A percentile compares a stretch with the other conserved stretches of the same genome.
phyloP scores from a whole-genome alignment of 352 stramenopile genomes.

The Phytophthora constricta region DNA sequence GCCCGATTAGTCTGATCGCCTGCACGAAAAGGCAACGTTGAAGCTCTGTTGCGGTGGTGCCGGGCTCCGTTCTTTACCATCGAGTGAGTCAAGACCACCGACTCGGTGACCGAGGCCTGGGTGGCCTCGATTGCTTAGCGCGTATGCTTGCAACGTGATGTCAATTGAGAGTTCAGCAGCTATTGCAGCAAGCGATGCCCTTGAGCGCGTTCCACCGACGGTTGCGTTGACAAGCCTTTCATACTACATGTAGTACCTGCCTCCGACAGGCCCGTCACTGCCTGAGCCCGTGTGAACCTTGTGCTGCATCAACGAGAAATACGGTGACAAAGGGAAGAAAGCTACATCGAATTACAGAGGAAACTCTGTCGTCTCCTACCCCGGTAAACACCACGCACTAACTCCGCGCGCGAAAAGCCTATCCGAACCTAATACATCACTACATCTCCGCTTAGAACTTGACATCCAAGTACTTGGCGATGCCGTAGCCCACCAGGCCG shows the following conservation, averaged over 20 bases:
- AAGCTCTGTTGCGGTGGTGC: constrained; percentile 32
- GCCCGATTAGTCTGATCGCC: background rate
- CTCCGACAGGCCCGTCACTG: no score
- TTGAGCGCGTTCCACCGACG: background rate
- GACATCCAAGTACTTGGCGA: constrained; percentile 66
- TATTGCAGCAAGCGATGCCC: no score
- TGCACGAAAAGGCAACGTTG: constrained; percentile 18
- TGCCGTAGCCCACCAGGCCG: constrained; percentile 58
- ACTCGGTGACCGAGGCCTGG: no score
- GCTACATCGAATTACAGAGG: constrained; percentile 17
- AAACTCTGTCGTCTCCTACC: constrained; percentile 7
- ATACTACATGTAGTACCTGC: no score
- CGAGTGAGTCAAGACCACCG: background rate
- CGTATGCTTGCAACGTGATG: constrained; percentile 27
- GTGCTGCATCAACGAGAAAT: no score
- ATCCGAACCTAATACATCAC: constrained; percentile 28
- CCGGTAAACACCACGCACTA: constrained; percentile 12
- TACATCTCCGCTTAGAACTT: constrained; percentile 39
- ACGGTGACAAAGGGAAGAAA: constrained; percentile 10
- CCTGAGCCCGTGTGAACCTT: no score
- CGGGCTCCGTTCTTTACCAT: constrained; percentile 7
- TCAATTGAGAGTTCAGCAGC: no score
- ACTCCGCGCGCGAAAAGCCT: constrained; percentile 8
- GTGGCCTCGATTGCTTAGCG: background rate
- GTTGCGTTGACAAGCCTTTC: no score